phyloP scores from a whole-genome alignment of 2,329 filamentous ascomycete species.

The Fusarium concolor region DNA sequence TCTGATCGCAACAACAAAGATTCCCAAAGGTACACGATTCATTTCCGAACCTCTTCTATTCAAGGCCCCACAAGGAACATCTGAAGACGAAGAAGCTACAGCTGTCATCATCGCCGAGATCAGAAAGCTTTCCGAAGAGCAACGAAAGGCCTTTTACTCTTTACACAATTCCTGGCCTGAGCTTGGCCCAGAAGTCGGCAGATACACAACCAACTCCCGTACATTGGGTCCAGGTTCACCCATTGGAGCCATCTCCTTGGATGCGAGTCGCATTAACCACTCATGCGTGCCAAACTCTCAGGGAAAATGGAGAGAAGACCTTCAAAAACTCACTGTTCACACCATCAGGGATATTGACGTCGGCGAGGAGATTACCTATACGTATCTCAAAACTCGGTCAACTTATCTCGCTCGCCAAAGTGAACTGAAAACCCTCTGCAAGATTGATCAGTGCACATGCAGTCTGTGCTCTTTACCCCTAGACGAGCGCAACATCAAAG shows the following conservation, averaged over 20 bases:
- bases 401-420: too few species aligned
- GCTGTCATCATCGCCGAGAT: too few species aligned
- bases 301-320: constrained; percentile 44
- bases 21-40: constrained; percentile 30
- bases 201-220: too few species aligned
- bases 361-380: constrained; percentile 44
- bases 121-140: neutral
- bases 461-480: too few species aligned
- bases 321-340: constrained; percentile 40
- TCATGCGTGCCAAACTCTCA: constrained; percentile 43
- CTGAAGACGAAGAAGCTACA: too few species aligned
- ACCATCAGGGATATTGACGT: constrained; percentile 39
- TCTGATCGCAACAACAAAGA: constrained; percentile 13
- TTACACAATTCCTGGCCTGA: neutral
- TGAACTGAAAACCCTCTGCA: too few species aligned
- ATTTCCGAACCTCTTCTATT: constrained; percentile 13
- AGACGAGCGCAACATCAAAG: too few species aligned
- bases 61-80: too few species aligned
- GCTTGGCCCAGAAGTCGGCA: neutral
- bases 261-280: constrained; percentile 46
- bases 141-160: constrained; percentile 3
- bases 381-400: constrained; percentile 12
- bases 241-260: too few species aligned
- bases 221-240: too few species aligned
- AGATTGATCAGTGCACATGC: too few species aligned